Evolutionary conservation across 371 early-diverging fungal genomes (phyloP).

Genomic region (Dichotomocladium elegans): DNA sequence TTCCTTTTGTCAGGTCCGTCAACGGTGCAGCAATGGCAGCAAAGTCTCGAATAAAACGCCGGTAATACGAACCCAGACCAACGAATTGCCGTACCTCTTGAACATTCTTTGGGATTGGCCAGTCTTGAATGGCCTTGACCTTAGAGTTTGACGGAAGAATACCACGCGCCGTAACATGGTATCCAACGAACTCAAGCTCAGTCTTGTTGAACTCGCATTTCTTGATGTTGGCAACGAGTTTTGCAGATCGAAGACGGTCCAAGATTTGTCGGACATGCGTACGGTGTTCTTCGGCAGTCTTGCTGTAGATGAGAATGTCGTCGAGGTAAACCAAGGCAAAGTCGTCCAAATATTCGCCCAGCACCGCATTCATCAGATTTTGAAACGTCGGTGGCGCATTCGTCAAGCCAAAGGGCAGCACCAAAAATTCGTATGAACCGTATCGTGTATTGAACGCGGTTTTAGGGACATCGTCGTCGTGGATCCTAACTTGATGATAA

Average conservation of each 20-base stretch:
- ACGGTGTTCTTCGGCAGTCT: conserved; percentile 39
- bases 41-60: neutral
- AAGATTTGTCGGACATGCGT: conserved; percentile 25
- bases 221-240: conserved; percentile 32
- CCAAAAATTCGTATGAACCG: conserved; percentile 42
- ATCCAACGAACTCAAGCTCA: conserved; percentile 39
- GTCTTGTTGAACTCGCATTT: conserved; percentile 48
- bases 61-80: conserved; percentile 21
- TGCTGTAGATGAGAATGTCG: conserved; percentile 54
- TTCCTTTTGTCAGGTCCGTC: conserved; percentile 1
- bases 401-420: conserved; percentile 48
- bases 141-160: conserved; percentile 20
- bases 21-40: neutral
- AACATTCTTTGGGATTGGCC: too few species aligned
- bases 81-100: conserved; percentile 33
- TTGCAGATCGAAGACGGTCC: conserved; percentile 19
- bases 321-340: conserved; percentile 50
- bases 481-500: conserved; percentile 17
- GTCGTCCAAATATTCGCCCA: conserved; percentile 41
- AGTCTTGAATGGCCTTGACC: conserved; percentile 27
- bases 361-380: conserved; percentile 44
- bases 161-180: conserved; percentile 23
- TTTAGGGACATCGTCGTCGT: conserved; percentile 10
- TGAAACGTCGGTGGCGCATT: conserved; percentile 39
- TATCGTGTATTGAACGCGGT: conserved; percentile 27